Evolutionary conservation across 108 stramenopile species (phyloP).

Genomic region (Mediolabrus comicus): DNA sequence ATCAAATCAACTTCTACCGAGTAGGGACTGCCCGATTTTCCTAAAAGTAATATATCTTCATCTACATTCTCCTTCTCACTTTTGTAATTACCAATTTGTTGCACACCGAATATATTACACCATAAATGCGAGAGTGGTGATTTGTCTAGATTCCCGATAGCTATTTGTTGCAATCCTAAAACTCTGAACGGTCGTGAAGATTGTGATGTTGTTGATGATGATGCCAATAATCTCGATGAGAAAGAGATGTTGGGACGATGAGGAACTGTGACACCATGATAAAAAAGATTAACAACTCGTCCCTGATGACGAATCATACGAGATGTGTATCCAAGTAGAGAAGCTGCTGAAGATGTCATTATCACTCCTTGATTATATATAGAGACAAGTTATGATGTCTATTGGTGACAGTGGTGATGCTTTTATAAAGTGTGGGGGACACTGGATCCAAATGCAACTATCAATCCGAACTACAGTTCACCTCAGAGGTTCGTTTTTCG

Average conservation of each 20-base stretch:
- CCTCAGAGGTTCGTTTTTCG: too few species aligned
- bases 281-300: neutral
- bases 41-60: constrained; percentile 92
- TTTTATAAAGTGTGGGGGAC: too few species aligned
- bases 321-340: neutral
- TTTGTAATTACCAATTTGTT: constrained; percentile 57
- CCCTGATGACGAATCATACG: neutral
- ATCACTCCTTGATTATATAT: too few species aligned
- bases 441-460: too few species aligned
- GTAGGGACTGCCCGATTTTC: constrained; percentile 56
- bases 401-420: too few species aligned
- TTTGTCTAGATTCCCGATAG: constrained; percentile 85
- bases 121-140: constrained; percentile 71
- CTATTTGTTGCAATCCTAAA: constrained; percentile 96
- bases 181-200: constrained; percentile 73
- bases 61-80: constrained; percentile 95
- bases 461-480: too few species aligned
- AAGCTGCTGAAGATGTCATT: neutral
- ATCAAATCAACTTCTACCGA: constrained; percentile 96
- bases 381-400: too few species aligned
- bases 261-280: too few species aligned
- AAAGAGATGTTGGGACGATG: neutral
- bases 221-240: neutral
- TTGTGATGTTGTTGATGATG: neutral
- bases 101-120: constrained; percentile 81